Conservation (phyloP, 2,329 filamentous ascomycete genomes). For the Myriosclerotinia scirpicola region DNA sequence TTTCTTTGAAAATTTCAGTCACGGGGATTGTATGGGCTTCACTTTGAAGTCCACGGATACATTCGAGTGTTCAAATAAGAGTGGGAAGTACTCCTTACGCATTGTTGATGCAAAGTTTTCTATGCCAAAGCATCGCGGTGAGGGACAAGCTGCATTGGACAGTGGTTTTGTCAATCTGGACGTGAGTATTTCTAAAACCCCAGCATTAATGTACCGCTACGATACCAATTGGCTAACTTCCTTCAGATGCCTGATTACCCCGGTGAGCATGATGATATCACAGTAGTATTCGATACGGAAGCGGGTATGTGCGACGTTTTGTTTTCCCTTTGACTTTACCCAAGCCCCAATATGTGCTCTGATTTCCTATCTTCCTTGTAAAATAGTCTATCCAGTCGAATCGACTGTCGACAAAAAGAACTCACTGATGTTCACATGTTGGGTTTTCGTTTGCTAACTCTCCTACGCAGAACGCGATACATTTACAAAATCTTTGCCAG, state of each 20-base stretch:
- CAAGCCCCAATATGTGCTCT: neutral
- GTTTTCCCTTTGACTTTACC: neutral
- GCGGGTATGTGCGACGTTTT: conserved; percentile 40
- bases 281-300: conserved; percentile 78
- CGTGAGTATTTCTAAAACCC: conserved; percentile 24
- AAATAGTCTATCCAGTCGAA: conserved; percentile 19
- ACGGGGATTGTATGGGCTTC: conserved; percentile 88
- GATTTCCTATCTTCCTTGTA: neutral
- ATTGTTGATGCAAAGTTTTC: conserved; percentile 91
- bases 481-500: conserved; percentile 41
- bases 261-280: conserved; percentile 89
- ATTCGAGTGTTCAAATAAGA: conserved; percentile 67
- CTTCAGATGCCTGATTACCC: conserved; percentile 74
- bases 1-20: conserved; percentile 85
- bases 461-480: conserved; percentile 35
- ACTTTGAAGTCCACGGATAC: conserved; percentile 79
- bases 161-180: conserved; percentile 81
- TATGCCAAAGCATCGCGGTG: conserved; percentile 59
- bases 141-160: conserved; percentile 54
- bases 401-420: neutral
- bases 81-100: conserved; percentile 69
- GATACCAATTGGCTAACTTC: conserved; percentile 9
- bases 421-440: neutral
- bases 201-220: neutral
- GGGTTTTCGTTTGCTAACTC: neutral